Evolutionary conservation across 2,329 filamentous ascomycete species (phyloP), one percentile per base, ranked within the genome.

Genomic region (Diplocarpon rosae): DNA sequence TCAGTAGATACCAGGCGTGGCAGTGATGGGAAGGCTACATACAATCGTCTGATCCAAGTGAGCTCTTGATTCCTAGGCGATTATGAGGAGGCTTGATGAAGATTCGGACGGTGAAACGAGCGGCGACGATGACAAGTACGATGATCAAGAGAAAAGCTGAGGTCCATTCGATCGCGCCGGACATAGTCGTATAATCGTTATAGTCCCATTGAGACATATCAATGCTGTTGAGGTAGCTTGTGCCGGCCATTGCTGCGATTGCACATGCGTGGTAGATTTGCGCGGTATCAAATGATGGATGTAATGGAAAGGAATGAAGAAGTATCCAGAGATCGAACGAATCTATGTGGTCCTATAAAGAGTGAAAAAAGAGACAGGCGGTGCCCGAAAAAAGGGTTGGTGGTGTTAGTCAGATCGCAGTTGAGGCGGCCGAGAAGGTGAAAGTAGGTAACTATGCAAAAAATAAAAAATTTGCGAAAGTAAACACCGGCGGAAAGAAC

Each of bases 41-140:
- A 48, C 46, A 45, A 31, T 48, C 46, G 35, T 48, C 46, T 16
- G 14, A 24, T 24, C 46, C 46, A 27, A 42, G 11, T 11, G 37
- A 34, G 14, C 36, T 32, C 11, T 35, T 34, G n/a, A 39, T 42
- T 33, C 13, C 6, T 4, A 10, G 33, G 33, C 33, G 33, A 12
- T 37, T 33, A 10, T 33, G 37, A 34, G 39, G 15, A 28, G 24
- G 15, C n/a, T 34, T 20, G 14, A 41, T 13, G 27, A 24, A 14
- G 15, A 32, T 17, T 37, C 41, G 41, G 7, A 43, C 41, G 17
- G 29, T 14, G 11, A 37, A 11, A 12, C 41, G 33, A 9, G 28
- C 33, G 27, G 36, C 0, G 17, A 20, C n/a, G 14, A 43, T 11
- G 6, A 32, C 3, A 24, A 32, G 4, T 7, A 43, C 41, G 12